These are phyloP conservation scores for Cladosporium phlei DNA, from an alignment of 2,329 filamentous ascomycete genomes.

Conservation along the genomic window DNA sequence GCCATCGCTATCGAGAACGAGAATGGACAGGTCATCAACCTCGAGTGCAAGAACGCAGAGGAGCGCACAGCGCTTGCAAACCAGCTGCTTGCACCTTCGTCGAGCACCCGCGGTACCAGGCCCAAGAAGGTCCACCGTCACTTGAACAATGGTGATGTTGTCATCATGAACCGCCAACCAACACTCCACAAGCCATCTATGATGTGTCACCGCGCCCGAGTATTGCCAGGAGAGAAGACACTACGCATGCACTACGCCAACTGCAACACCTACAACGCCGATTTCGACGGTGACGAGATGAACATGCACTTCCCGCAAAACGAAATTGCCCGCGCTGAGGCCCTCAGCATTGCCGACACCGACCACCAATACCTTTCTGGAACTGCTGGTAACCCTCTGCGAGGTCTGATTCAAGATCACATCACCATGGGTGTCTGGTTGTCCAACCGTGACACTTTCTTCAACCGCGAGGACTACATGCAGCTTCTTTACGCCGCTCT, in stretches of 20 bases:
- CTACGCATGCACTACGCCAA: slow-evolving; percentile 99
- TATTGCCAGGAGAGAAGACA: slow-evolving; percentile 90
- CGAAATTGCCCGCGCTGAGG: slow-evolving; percentile 87
- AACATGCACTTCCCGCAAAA: slow-evolving; percentile 99
- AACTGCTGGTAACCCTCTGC: slow-evolving; percentile 85
- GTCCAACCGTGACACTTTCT: slow-evolving; percentile 87
- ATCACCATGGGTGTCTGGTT: slow-evolving; percentile 90
- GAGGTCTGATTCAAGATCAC: slow-evolving; percentile 97
- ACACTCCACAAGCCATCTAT: slow-evolving; percentile 98
- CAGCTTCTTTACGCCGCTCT: slow-evolving; percentile 89
- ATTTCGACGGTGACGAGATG: slow-evolving; percentile 99
- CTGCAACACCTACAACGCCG: slow-evolving; percentile 98
- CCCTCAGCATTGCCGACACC: slow-evolving; percentile 87
- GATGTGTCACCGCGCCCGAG: slow-evolving; percentile 92
- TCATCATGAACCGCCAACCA: slow-evolving; percentile 97
- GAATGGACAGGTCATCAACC: slow-evolving; percentile 81
- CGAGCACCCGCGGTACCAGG: slow-evolving; percentile 66
- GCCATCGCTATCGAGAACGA: slow-evolving; percentile 94
- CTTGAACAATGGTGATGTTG: slow-evolving; percentile 92
- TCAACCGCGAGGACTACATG: slow-evolving; percentile 81
- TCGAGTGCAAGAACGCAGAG: slow-evolving; percentile 81
- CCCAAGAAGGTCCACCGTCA: slow-evolving; percentile 98
- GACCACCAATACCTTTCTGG: slow-evolving; percentile 95
- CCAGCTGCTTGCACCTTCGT: slow-evolving; percentile 81
- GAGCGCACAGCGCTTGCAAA: slow-evolving; percentile 88